These are phyloP conservation scores for Penicillium cinerascens DNA, from an alignment of 495 filamentous ascomycete genomes.

Conservation along the genomic window DNA sequence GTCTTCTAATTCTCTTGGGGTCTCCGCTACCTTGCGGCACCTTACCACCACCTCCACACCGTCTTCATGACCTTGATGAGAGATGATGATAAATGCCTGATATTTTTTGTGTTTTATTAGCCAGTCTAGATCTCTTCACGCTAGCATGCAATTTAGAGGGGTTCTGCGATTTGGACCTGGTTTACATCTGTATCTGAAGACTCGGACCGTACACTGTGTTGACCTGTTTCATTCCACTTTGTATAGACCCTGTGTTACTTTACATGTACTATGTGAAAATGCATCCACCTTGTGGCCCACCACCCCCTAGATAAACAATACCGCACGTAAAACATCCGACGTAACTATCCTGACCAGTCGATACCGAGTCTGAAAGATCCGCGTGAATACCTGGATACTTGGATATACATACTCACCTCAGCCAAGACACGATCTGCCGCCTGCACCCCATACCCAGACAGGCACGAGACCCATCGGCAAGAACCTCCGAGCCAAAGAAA, in stretches of 20 bases:
- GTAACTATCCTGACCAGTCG: background rate
- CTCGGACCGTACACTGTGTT: background rate
- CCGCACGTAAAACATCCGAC: background rate
- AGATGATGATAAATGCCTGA: slow-evolving; percentile 51
- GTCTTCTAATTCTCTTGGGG: slow-evolving; percentile 12
- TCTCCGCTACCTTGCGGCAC: slow-evolving; percentile 27
- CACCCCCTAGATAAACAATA: background rate
- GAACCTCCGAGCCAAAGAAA: slow-evolving; percentile 1
- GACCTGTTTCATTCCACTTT: too few relatives aligned
- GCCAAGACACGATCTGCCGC: background rate
- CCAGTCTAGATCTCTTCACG: slow-evolving; percentile 38
- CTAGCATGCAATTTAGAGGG: slow-evolving; percentile 39
- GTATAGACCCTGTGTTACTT: too few relatives aligned
- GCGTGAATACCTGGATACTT: background rate
- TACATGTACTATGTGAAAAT: background rate
- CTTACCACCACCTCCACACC: slow-evolving; percentile 49
- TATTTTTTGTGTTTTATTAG: slow-evolving; percentile 39
- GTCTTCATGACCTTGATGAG: slow-evolving; percentile 53
- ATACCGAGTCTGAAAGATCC: background rate
- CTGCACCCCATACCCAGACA: background rate
- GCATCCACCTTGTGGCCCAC: background rate
- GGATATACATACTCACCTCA: background rate
- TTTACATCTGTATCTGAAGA: background rate
- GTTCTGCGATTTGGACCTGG: slow-evolving; percentile 22
- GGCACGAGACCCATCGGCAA: background rate